Percentiles rank a stretch among this genome's conserved stretches.
These are phyloP conservation scores for Thelephora ganbajun DNA, from an alignment of 768 basidiomycete genomes.

Conservation along the genomic window DNA sequence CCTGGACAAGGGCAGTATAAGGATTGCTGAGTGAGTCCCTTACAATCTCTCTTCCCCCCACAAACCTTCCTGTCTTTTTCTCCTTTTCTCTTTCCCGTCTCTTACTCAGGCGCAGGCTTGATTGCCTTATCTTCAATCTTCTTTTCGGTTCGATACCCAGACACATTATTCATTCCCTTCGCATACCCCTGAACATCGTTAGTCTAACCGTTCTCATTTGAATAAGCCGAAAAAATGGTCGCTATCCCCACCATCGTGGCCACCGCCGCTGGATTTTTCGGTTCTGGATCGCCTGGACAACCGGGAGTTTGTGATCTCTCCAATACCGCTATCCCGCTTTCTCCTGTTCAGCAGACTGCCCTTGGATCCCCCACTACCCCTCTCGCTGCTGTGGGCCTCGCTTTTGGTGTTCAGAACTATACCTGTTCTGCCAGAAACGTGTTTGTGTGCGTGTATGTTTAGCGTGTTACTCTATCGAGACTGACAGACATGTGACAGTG, in stretches of 20 bases:
- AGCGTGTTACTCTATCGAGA: background rate
- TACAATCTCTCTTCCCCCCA: too few species aligned
- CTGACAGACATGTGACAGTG: background rate
- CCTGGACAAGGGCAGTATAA: too few species aligned
- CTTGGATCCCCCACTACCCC: conserved; percentile 22
- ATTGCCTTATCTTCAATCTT: too few species aligned
- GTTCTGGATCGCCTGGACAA: background rate
- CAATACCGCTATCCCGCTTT: conserved; percentile 13
- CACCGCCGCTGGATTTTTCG: background rate
- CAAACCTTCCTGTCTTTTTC: too few species aligned
- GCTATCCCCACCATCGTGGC: background rate
- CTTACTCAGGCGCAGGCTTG: too few species aligned
- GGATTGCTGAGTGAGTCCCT: too few species aligned
- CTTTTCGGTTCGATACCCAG: too few species aligned
- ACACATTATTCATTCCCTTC: background rate
- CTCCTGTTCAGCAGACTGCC: conserved; percentile 14
- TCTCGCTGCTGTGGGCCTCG: conserved; percentile 27
- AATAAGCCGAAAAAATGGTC: background rate
- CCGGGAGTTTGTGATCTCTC: conserved; percentile 12
- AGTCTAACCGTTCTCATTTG: background rate
- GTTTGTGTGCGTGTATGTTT: conserved; percentile 25
- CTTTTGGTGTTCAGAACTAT: conserved; percentile 40
- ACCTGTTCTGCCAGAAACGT: conserved; percentile 26
- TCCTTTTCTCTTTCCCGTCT: too few species aligned
- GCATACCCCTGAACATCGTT: background rate